Conservation (phyloP, 2,329 filamentous ascomycete genomes). For the Beauveria asiatica region DNA sequence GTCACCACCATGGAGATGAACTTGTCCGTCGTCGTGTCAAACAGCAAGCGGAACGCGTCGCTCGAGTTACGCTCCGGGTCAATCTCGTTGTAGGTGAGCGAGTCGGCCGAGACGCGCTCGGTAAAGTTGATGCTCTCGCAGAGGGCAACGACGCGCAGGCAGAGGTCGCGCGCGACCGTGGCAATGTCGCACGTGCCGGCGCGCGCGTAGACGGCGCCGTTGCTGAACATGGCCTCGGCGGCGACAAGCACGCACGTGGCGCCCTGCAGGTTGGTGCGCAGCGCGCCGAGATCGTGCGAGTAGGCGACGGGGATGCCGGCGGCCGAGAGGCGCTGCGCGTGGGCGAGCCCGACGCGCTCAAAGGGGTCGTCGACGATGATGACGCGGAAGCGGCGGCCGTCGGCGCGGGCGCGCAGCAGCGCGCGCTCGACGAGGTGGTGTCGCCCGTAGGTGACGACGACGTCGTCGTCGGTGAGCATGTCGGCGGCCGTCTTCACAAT, state of each 20-base stretch:
- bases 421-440: constrained; percentile 80
- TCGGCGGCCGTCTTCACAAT: constrained; percentile 69
- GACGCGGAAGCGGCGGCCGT: constrained; percentile 71
- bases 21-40: constrained; percentile 83
- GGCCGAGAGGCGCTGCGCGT: constrained; percentile 60
- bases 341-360: constrained; percentile 41
- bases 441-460: constrained; percentile 79
- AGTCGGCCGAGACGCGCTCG: constrained; percentile 78
- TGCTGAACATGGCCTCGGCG: constrained; percentile 91
- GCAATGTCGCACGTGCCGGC: constrained; percentile 83
- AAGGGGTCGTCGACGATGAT: constrained; percentile 69
- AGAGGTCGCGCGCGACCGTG: constrained; percentile 66
- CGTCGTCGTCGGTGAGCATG: constrained; percentile 70
- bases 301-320: constrained; percentile 74
- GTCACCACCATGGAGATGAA: constrained; percentile 86
- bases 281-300: constrained; percentile 64
- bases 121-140: constrained; percentile 94
- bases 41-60: constrained; percentile 59
- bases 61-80: constrained; percentile 59
- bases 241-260: constrained; percentile 74
- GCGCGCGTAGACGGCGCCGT: constrained; percentile 81
- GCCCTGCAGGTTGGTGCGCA: constrained; percentile 61
- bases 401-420: constrained; percentile 60
- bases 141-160: constrained; percentile 76
- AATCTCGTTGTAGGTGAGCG: constrained; percentile 90